Conservation (phyloP, 768 basidiomycete species). For the Cubamyces sp. region DNA sequence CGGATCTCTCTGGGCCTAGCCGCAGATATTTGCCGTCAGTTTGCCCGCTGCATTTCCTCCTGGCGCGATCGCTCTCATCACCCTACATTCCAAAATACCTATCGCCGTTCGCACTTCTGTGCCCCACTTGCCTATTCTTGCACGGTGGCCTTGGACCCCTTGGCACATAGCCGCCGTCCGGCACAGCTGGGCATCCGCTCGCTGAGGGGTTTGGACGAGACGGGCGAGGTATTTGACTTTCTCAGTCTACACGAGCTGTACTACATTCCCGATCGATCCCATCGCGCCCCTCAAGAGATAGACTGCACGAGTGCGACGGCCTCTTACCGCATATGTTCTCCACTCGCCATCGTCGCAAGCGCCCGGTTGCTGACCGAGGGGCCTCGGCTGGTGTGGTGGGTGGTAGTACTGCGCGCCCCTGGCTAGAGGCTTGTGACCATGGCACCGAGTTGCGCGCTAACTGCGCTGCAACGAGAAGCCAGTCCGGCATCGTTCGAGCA, state of each 20-base stretch:
- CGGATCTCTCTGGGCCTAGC: background rate
- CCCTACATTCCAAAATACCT: background rate
- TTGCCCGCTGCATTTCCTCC: conserved; percentile 10
- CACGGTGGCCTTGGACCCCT: background rate
- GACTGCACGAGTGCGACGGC: background rate
- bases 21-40: background rate
- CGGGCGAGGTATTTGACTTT: background rate
- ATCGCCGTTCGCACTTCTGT: background rate
- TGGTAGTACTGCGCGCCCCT: too few species aligned
- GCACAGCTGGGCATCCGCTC: too few species aligned
- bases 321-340: too few species aligned
- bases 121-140: too few species aligned
- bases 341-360: too few species aligned
- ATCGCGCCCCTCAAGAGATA: background rate
- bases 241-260: too few species aligned
- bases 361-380: too few species aligned
- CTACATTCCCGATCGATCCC: background rate
- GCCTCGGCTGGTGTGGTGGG: too few species aligned
- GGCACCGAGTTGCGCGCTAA: too few species aligned
- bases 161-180: background rate
- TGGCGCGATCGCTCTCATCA: conserved; percentile 12
- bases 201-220: too few species aligned
- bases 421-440: too few species aligned
- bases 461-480: background rate
- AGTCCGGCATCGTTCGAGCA: background rate